Evolutionary conservation across 495 filamentous ascomycete species (phyloP).

Genomic region (Cetradonia linearis): DNA sequence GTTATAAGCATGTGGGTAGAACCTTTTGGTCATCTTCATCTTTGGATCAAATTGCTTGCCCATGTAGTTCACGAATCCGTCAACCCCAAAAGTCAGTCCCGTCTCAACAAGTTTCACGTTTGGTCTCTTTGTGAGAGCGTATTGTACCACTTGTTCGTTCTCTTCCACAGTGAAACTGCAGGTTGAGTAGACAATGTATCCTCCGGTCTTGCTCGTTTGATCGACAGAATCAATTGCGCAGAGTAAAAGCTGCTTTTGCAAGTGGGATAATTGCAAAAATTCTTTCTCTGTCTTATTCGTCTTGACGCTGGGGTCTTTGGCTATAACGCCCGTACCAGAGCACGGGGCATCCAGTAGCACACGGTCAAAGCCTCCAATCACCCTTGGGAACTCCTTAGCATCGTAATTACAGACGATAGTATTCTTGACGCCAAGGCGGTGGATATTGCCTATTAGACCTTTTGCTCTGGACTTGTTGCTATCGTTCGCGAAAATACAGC

Average conservation of each 20-base stretch:
- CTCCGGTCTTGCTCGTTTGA: conserved; percentile 73
- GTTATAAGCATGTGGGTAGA: conserved; percentile 92
- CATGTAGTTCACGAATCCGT: conserved; percentile 79
- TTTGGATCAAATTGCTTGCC: conserved; percentile 80
- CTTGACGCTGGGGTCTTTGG: conserved; percentile 90
- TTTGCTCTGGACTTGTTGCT: conserved; percentile 84
- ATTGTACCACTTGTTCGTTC: conserved; percentile 89
- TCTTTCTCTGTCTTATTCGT: conserved; percentile 94
- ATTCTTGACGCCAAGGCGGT: conserved; percentile 88
- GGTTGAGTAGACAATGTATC: conserved; percentile 90
- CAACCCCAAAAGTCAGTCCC: conserved; percentile 81
- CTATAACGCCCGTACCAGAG: conserved; percentile 80
- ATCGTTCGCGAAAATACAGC: conserved; percentile 94
- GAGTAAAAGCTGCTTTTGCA: conserved; percentile 86
- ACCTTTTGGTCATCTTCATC: conserved; percentile 77
- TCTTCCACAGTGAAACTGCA: conserved; percentile 87
- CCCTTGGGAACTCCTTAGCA: conserved; percentile 74
- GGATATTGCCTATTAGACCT: conserved; percentile 95
- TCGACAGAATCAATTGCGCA: conserved; percentile 92
- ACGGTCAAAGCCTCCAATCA: conserved; percentile 89
- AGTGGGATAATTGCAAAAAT: conserved; percentile 81
- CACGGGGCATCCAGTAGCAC: conserved; percentile 74
- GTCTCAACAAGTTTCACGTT: conserved; percentile 93
- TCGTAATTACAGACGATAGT: conserved; percentile 91
- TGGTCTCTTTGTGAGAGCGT: conserved; percentile 78